Conservation (phyloP, 2,329 filamentous ascomycete genomes). For the Zasmidium angulare region DNA sequence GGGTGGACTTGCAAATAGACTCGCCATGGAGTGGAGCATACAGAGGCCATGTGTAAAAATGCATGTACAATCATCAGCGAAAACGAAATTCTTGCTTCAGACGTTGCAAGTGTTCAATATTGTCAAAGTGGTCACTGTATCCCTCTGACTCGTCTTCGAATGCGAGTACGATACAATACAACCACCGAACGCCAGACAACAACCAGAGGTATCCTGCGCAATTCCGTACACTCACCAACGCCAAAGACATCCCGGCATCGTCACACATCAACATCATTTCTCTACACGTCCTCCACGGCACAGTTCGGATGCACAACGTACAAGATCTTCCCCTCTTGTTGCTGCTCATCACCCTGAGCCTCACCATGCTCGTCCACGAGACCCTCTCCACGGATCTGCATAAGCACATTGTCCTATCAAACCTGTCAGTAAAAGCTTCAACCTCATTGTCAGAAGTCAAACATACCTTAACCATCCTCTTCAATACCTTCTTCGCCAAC, state of each 20-base stretch:
- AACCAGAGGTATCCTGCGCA: not conserved
- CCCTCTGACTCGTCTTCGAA: no score
- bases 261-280: not conserved
- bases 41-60: not conserved
- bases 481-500: slow-evolving; percentile 80
- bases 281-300: slow-evolving; percentile 64
- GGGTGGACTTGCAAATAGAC: no score
- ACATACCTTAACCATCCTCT: slow-evolving; percentile 91
- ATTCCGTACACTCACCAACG: not conserved
- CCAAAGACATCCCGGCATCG: not conserved
- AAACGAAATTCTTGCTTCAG: no score
- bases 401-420: slow-evolving; percentile 58
- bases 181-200: no score
- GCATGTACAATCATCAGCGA: no score
- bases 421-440: slow-evolving; percentile 15
- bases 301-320: slow-evolving; percentile 96
- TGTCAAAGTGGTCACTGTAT: no score
- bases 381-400: slow-evolving; percentile 74
- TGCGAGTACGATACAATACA: no score
- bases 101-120: no score
- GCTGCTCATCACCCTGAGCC: slow-evolving; percentile 52
- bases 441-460: no score
- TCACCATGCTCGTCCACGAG: slow-evolving; percentile 74
- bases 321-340: slow-evolving; percentile 55
- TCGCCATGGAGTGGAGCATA: no score